Base-by-base conservation (phyloP, 208 protist genomes). In the Trypanosoma scelopori region DNA sequence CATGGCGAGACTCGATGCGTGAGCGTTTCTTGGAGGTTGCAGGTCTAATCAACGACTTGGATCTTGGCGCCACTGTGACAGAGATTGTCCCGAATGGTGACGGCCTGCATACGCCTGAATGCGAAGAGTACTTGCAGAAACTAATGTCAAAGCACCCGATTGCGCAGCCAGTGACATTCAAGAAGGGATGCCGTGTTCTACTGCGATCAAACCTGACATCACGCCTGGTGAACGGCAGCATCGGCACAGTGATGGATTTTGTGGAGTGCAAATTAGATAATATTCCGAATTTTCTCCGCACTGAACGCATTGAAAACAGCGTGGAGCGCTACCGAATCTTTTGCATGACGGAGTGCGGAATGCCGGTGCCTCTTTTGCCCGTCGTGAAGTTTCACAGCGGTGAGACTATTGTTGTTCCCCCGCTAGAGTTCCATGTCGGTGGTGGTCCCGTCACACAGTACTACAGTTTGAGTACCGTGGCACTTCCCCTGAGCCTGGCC, bases 311-410 rank as follows among this genome's bases (percentile, higher is more conserved):
- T 2, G 76, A 86, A 59, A 73, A 68, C 42, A 83, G 74, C 61
- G 89, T 94, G 55, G 85, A 92, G 47, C 82, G 84, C 35, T 92
- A 92, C 67, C 78, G 89, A 37, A 76, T 91, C 16, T 94, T 86
- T 57, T 92, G 85, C 70, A 73, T 84, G 50, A 91, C 84, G 32
- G 83, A 92, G 75, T 91, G 85, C 53, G 85, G 83, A 39, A 91
- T 92, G 85, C 76, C 76, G 12, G 74, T 89, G 23, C 82, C 89
- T 12, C 68, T 95, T 49, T 69, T 95, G 45, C 89, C 89, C 15
- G 89, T 95, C 12, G 89, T 95, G 50, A 70, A 82, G 62, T 95
- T 95, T 60, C 79, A 95, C 75, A 91, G 74, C 69, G 87, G 85
- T 28, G 83, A 92, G 59, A 85, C 69, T 47, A 60, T 91, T 49